A percentile compares a stretch with the other conserved stretches of the same genome.
These are phyloP conservation scores for Orbilia quercus DNA, from an alignment of 2,329 filamentous ascomycete genomes.

Conservation along the genomic window DNA sequence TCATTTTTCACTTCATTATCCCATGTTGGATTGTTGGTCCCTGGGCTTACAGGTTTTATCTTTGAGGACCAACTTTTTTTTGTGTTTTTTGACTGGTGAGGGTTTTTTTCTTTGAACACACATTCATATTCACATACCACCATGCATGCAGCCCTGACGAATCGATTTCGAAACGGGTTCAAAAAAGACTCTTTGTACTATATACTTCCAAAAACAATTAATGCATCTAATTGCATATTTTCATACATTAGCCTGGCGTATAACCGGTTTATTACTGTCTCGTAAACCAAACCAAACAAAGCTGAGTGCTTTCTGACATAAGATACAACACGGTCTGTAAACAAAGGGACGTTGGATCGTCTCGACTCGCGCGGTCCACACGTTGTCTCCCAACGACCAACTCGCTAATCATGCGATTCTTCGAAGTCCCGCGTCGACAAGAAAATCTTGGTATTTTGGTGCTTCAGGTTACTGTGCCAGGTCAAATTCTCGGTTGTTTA, in stretches of 20 bases:
- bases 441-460: too few relatives aligned
- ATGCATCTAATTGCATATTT: conserved; percentile 8
- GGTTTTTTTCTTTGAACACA: conserved; percentile 19
- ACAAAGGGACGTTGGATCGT: too few relatives aligned
- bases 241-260: too few relatives aligned
- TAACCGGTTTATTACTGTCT: too few relatives aligned
- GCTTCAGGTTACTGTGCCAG: too few relatives aligned
- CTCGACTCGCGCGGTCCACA: too few relatives aligned
- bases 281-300: neutral
- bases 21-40: conserved; percentile 21
- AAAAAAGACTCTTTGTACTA: conserved; percentile 26
- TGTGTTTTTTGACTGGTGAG: neutral
- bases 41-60: conserved; percentile 14
- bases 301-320: too few relatives aligned
- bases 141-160: conserved; percentile 1
- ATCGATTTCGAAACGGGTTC: conserved; percentile 23
- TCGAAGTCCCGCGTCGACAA: too few relatives aligned
- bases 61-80: conserved; percentile 8
- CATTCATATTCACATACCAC: neutral
- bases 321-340: too few relatives aligned
- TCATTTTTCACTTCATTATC: conserved; percentile 36
- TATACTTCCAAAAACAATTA: conserved; percentile 21
- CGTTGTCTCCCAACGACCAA: too few relatives aligned
- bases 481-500: too few relatives aligned
- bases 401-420: too few relatives aligned